These are phyloP conservation scores for Ophiostoma fasciatum DNA, from an alignment of 2,329 filamentous ascomycete genomes.

Conservation along the genomic window DNA sequence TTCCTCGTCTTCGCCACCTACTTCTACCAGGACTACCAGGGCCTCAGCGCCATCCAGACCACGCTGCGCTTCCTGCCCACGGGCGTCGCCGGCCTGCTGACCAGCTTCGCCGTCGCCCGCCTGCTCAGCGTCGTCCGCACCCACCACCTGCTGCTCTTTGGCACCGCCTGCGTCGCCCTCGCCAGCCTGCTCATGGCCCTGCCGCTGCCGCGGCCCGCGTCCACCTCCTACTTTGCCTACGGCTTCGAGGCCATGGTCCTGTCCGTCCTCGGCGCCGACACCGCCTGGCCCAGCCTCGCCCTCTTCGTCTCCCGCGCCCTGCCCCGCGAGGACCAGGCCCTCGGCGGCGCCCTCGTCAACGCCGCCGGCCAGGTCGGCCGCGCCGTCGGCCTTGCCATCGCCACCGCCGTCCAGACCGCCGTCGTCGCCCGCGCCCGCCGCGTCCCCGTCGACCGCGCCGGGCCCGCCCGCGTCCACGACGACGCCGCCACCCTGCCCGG, in stretches of 20 bases:
- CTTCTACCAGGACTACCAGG: slow-evolving; percentile 55
- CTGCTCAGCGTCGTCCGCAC: slow-evolving; percentile 44
- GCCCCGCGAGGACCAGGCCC: slow-evolving; percentile 47
- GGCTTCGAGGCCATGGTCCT: slow-evolving; percentile 52
- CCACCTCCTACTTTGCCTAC: slow-evolving; percentile 51
- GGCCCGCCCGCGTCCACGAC: slow-evolving; percentile 28
- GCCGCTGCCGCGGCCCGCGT: slow-evolving; percentile 31
- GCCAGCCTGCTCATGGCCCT: slow-evolving; percentile 43
- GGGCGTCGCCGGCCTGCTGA: slow-evolving; percentile 42
- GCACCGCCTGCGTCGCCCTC: slow-evolving; percentile 38
- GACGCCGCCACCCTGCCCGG: slow-evolving; percentile 32
- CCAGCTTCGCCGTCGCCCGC: slow-evolving; percentile 38
- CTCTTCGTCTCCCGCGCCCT: slow-evolving; percentile 51
- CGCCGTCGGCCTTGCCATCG: slow-evolving; percentile 49
- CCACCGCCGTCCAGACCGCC: slow-evolving; percentile 48
- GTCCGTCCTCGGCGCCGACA: slow-evolving; percentile 51
- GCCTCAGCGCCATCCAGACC: slow-evolving; percentile 45
- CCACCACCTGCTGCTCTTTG: slow-evolving; percentile 40
- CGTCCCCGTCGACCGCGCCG: slow-evolving; percentile 27
- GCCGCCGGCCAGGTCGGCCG: slow-evolving; percentile 50
- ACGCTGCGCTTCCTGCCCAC: slow-evolving; percentile 55
- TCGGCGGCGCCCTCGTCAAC: slow-evolving; percentile 55
- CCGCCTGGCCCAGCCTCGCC: slow-evolving; percentile 48
- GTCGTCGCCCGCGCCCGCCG: slow-evolving; percentile 37
- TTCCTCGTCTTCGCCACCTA: slow-evolving; percentile 54